Percentiles rank a stretch among this genome's conserved stretches.
Conservation (phyloP, 805 yeast species). For the Metschnikowia vanudenii region DNA sequence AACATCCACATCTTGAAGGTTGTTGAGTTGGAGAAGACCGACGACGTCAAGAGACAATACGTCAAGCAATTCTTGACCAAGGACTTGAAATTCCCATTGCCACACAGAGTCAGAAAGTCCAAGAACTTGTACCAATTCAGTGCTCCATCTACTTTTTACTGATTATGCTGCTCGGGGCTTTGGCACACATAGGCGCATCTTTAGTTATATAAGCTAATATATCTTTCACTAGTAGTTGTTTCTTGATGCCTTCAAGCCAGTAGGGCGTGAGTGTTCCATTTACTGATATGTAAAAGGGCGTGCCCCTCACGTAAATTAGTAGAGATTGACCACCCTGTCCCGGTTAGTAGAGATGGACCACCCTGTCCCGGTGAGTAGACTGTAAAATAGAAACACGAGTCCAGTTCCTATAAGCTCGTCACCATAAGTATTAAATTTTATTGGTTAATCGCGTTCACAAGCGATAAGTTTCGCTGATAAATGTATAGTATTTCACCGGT, state of each 20-base stretch:
- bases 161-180: slow-evolving; percentile 32
- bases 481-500: too few relatives aligned
- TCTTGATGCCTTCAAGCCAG: background rate
- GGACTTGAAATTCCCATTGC: slow-evolving; percentile 99
- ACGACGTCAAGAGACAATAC: slow-evolving; percentile 99
- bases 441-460: too few relatives aligned
- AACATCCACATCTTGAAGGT: slow-evolving; percentile 99
- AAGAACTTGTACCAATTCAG: slow-evolving; percentile 83
- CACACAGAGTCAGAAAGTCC: slow-evolving; percentile 97
- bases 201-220: slow-evolving; percentile 20
- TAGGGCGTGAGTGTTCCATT: too few relatives aligned
- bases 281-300: too few relatives aligned
- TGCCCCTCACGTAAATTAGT: too few relatives aligned
- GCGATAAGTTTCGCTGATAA: too few relatives aligned
- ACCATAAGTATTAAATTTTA: too few relatives aligned
- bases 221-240: slow-evolving; percentile 10
- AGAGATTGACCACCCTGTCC: too few relatives aligned
- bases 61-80: slow-evolving; percentile 92
- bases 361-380: too few relatives aligned
- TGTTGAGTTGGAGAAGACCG: slow-evolving; percentile 96
- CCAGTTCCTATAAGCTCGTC: too few relatives aligned
- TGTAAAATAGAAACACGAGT: too few relatives aligned
- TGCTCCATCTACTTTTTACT: slow-evolving; percentile 98
- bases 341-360: too few relatives aligned
- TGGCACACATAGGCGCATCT: slow-evolving; percentile 15